Percentiles rank a stretch among this genome's conserved stretches.
Conservation (phyloP, 768 basidiomycete species). For the Podaxis mareebaensis region DNA sequence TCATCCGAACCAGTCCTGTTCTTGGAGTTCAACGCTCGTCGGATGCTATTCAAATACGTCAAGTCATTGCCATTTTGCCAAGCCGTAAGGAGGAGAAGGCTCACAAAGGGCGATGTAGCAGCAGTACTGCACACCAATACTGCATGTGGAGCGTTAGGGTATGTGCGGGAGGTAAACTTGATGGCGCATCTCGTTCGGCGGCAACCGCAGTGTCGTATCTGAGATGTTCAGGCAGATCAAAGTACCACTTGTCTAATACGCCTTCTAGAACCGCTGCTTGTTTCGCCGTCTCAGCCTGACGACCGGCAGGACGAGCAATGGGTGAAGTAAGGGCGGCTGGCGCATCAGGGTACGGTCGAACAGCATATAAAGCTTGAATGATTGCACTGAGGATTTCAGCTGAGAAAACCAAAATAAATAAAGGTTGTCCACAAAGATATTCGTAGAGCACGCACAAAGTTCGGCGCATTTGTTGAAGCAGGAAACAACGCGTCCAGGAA, state of each 20-base stretch:
- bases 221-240: slow-evolving; percentile 68
- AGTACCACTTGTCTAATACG: slow-evolving; percentile 71
- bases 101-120: slow-evolving; percentile 81
- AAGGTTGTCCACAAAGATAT: neutral
- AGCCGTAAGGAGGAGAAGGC: slow-evolving; percentile 27
- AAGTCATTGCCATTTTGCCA: slow-evolving; percentile 14
- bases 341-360: slow-evolving; percentile 39
- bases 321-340: slow-evolving; percentile 4
- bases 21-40: slow-evolving; percentile 32
- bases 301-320: slow-evolving; percentile 32
- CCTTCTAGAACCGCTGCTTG: slow-evolving; percentile 54
- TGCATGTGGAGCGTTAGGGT: slow-evolving; percentile 80
- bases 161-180: slow-evolving; percentile 41
- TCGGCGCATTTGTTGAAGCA: slow-evolving; percentile 75
- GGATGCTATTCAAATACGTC: slow-evolving; percentile 35
- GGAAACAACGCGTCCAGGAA: slow-evolving; percentile 58
- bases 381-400: slow-evolving; percentile 71
- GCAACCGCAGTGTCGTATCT: slow-evolving; percentile 52
- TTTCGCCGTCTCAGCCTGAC: slow-evolving; percentile 46
- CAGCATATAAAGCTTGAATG: slow-evolving; percentile 71
- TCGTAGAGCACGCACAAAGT: slow-evolving; percentile 53
- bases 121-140: slow-evolving; percentile 78
- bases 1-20: slow-evolving; percentile 49
- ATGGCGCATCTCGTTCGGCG: slow-evolving; percentile 34
- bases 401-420: slow-evolving; percentile 27